Base-by-base conservation (phyloP, 2,329 filamentous ascomycete species). In the Monilinia aucupariae region DNA sequence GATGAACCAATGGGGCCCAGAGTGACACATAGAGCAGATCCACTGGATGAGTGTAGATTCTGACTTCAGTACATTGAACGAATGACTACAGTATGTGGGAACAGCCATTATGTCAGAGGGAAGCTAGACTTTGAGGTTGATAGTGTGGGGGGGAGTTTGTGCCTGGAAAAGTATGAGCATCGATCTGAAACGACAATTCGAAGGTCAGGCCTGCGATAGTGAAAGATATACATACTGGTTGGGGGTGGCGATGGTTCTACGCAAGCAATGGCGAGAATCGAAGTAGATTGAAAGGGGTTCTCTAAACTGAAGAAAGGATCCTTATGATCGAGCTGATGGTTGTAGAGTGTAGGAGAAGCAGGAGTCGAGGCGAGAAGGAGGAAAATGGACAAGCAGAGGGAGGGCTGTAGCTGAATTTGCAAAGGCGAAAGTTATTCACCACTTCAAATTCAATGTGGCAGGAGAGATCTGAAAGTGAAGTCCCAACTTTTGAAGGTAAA, bases 1-100 rank as follows among this genome's bases (percentile, higher is more conserved):
- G 70, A 89, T 88, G 75, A 81, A 82, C 83, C 85, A 88, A 74
- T 85, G 82, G 59, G 85, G 85, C 1, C 85, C 85, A 2, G 81
- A 82, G 65, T 84, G 81, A 72, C 86, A 89, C 70, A 86, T 76
- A 64, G 82, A 80, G 77, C 86, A 89, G 58, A 79, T 79, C 85
- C 85, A 89, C 73, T 86, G 81, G 62, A 89, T 80, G 61, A 88
- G 74, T 13, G 81, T 86, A 71, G 78, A 86, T 70, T 88, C 84
- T 37, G 84, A 85, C 75, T 89, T 89, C 76, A 89, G 81, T 74
- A 88, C 79, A 70, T 79, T 80, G 76, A 88, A 89, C 13, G 79
- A 79, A 73, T 89, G 86, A 43, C 80, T 78, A 73, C 86, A 89
- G 65, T 80, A 79, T 67, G 75, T 79, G 59, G 81, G 79, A 73